phyloP scores from a whole-genome alignment of 129 eudicot species.

The Chrysanthemum makinoi region DNA sequence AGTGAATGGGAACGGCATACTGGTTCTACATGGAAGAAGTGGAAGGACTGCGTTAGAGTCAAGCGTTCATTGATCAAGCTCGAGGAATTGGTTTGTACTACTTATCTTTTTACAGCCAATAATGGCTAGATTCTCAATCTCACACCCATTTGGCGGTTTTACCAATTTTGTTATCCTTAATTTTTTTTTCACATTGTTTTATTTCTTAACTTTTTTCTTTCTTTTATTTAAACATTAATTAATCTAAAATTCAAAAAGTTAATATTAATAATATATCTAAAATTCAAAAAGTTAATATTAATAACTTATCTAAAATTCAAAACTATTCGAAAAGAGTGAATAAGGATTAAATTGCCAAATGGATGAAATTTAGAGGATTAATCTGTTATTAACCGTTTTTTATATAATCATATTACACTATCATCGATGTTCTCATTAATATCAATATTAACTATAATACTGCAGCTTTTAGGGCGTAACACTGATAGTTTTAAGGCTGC shows the following conservation, averaged over 20 bases:
- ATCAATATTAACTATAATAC: slow-evolving; percentile 11
- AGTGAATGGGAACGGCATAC: slow-evolving; percentile 94
- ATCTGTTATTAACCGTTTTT: no score
- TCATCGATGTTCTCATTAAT: slow-evolving; percentile 1
- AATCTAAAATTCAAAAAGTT: no score
- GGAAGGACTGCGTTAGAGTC: slow-evolving; percentile 82
- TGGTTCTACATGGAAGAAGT: slow-evolving; percentile 81
- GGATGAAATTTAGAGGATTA: no score
- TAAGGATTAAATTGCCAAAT: no score
- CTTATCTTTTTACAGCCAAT: background rate
- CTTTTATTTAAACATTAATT: no score
- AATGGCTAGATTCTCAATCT: background rate
- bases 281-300: no score
- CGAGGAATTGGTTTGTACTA: slow-evolving; percentile 66
- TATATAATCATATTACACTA: background rate
- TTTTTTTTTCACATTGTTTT: no score
- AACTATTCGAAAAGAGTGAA: no score
- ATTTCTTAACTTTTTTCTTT: no score
- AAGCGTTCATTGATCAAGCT: slow-evolving; percentile 57
- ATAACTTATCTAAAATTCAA: no score
- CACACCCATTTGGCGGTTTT: background rate
- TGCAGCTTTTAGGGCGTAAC: slow-evolving; percentile 53
- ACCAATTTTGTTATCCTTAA: no score
- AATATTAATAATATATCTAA: no score
- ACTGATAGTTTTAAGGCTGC: slow-evolving; percentile 17